Conservation (phyloP, 768 basidiomycete species). For the Boletellus sp. region DNA sequence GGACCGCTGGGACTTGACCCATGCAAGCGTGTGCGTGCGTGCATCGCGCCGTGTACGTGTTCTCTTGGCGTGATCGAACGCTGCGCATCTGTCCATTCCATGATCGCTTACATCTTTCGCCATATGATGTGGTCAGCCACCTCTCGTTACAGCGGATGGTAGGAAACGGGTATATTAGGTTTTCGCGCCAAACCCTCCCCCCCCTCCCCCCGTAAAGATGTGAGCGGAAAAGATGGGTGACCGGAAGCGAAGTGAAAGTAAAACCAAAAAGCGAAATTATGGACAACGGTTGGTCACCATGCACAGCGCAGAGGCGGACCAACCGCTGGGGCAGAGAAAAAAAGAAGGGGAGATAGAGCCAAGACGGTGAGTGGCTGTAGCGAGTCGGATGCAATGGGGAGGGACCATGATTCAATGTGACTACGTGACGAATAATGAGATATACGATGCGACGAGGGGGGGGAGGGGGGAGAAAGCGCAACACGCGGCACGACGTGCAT, state of each 20-base stretch:
- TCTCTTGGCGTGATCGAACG: neutral
- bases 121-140: slow-evolving; percentile 2
- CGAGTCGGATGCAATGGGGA: slow-evolving; percentile 23
- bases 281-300: slow-evolving; percentile 3
- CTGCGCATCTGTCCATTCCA: slow-evolving; percentile 9
- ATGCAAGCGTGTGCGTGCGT: no score
- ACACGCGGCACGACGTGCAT: slow-evolving; percentile 2
- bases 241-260: neutral
- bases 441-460: slow-evolving; percentile 16
- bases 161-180: slow-evolving; percentile 26
- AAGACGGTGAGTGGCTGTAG: slow-evolving; percentile 20
- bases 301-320: neutral
- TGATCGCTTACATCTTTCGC: slow-evolving; percentile 13
- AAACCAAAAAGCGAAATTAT: slow-evolving; percentile 8
- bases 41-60: no score
- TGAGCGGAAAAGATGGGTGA: neutral
- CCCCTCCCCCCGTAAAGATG: slow-evolving; percentile 6
- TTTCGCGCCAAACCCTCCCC: slow-evolving; percentile 17
- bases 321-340: neutral
- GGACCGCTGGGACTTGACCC: no score
- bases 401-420: slow-evolving; percentile 15
- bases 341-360: slow-evolving; percentile 13
- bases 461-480: slow-evolving; percentile 1
- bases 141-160: slow-evolving; percentile 20
- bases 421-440: slow-evolving; percentile 26